Percentiles rank a stretch among this genome's conserved stretches.
These are phyloP conservation scores for Phytophthora macrochlamydospora DNA, from an alignment of 352 stramenopile species.

Conservation along the genomic window DNA sequence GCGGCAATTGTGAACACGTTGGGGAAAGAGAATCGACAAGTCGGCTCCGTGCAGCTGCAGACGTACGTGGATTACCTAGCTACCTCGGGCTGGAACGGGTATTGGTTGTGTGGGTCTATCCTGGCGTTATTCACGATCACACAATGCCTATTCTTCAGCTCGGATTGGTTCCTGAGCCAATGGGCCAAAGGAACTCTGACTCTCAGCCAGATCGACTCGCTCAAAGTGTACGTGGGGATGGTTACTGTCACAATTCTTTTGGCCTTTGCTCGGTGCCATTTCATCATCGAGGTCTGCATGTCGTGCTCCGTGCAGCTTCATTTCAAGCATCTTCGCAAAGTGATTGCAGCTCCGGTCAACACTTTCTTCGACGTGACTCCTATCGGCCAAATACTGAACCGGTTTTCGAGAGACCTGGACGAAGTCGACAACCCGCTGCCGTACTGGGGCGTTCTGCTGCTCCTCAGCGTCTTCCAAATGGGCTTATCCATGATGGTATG, in stretches of 20 bases:
- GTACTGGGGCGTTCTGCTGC: constrained; percentile 44
- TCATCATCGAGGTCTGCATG: constrained; percentile 50
- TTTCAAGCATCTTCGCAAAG: constrained; percentile 39
- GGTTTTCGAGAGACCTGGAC: constrained; percentile 68
- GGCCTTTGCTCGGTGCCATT: constrained; percentile 37
- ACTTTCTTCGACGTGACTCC: constrained; percentile 74
- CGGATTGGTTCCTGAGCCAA: constrained; percentile 50
- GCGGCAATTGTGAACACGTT: constrained; percentile 27
- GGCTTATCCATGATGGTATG: constrained; percentile 41
- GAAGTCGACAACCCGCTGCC: constrained; percentile 60
- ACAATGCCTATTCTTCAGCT: constrained; percentile 40
- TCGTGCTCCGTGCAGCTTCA: constrained; percentile 41
- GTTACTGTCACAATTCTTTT: constrained; percentile 29
- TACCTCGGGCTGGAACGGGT: constrained; percentile 42
- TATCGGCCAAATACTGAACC: constrained; percentile 68
- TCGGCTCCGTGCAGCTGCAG: constrained; percentile 29
- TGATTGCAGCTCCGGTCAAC: constrained; percentile 52
- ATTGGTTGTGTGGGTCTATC: constrained; percentile 23
- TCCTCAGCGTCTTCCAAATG: constrained; percentile 47
- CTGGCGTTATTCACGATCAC: constrained; percentile 34
- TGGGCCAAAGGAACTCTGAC: constrained; percentile 34
- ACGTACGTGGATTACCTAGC: constrained; percentile 49
- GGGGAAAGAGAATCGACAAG: constrained; percentile 33
- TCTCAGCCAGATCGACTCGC: constrained; percentile 32
- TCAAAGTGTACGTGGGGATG: constrained; percentile 42